Evolutionary conservation across 2,329 filamentous ascomycete species (phyloP).

Genomic region (Trichoderma arundinaceum): DNA sequence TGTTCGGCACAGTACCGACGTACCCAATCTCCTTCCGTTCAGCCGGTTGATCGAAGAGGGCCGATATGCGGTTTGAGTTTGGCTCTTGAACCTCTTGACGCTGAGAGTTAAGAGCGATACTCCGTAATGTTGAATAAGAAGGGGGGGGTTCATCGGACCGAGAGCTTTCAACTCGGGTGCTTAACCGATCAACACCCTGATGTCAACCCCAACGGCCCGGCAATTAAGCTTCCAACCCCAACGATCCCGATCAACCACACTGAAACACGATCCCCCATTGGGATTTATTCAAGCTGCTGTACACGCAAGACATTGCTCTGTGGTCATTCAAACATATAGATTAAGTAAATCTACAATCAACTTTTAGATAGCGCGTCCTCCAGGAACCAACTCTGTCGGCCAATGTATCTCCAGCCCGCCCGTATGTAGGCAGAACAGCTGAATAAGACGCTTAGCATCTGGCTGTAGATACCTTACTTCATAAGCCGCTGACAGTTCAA

Average conservation of each 20-base stretch:
- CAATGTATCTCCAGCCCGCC: not conserved
- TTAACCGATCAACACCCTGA: conserved; percentile 7
- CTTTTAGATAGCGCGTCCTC: too few relatives aligned
- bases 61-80: not conserved
- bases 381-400: not conserved
- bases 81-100: not conserved
- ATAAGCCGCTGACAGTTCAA: not conserved
- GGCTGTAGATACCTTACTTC: not conserved
- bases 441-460: too few relatives aligned
- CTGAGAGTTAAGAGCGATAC: not conserved
- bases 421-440: not conserved
- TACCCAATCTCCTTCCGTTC: conserved; percentile 3
- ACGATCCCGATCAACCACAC: not conserved
- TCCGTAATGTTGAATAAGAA: not conserved
- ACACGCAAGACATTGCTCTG: not conserved
- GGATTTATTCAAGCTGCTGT: not conserved
- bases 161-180: not conserved
- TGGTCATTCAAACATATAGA: not conserved
- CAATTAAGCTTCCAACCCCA: conserved; percentile 2
- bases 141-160: conserved; percentile 13
- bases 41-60: not conserved
- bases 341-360: not conserved
- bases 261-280: not conserved
- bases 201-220: conserved; percentile 2
- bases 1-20: conserved; percentile 18